Base-by-base conservation (phyloP, 257 asterid species). In the Fraxinus pennsylvanica region DNA sequence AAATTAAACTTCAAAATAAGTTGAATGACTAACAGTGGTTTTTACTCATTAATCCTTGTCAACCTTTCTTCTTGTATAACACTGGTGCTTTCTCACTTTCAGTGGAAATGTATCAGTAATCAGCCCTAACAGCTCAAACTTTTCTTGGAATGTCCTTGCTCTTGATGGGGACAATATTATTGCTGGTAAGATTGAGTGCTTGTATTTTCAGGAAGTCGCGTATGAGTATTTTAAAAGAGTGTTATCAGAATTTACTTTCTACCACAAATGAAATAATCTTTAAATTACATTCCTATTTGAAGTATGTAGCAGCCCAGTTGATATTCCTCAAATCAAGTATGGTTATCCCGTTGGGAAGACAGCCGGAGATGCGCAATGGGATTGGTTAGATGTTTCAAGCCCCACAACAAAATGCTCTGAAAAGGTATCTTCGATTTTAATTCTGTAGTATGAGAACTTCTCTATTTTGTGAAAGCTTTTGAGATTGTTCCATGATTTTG, bases 281-380 rank as follows among this genome's bases (percentile, higher is more conserved):
- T 4, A 9, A 7, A 17, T 74, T 7, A 59, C 17, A 6, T 39
- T 84, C 54, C 78, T 71, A 78, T n/a, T 81, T 78, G 82, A 81
- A 93, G 99, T 89, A 47, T 88, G 89, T 84, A 91, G 99, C 78
- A 93, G 99, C 76, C 97, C 92, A 13, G 65, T 89, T 59, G 88
- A 87, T 79, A 78, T 88, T 83, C 97, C 98, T 36, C 90, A 87
- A 83, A 84, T 93, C 85, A 91, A 88, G 90, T 95, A 95, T 66
- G 99, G 98, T 65, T 80, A 78, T 70, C 82, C 65, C 35, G 80
- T 43, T 59, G 79, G 61, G 68, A 83, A 83, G 85, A 82, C 84
- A 41, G 80, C 88, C 0, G 27, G 43, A 6, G 88, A 81, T 63
- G 85, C 89, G 71, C 76, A 72, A 75, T 92, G 99, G 99, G 89